Evolutionary conservation across 139 green algal species (phyloP).

Genomic region (Ostreobium quekettii): DNA sequence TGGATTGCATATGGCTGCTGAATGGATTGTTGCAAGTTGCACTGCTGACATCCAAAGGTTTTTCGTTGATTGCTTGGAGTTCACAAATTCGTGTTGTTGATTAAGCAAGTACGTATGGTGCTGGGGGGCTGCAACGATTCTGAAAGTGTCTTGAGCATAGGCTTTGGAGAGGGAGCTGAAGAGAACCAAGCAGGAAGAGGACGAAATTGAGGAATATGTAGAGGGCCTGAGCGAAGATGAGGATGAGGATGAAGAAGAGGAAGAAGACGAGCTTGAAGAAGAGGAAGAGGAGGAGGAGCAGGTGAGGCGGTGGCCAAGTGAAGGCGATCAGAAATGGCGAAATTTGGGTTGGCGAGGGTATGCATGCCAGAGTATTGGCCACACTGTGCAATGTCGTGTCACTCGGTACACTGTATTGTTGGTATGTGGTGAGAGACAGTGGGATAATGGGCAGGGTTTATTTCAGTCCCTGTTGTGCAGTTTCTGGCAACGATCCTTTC

Average conservation of each 20-base stretch:
- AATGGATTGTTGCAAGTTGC: background rate
- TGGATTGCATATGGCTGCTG: background rate
- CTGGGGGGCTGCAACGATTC: background rate
- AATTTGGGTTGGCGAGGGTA: background rate
- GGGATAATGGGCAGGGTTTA: background rate
- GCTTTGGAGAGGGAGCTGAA: conserved; percentile 10
- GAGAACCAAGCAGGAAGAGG: conserved; percentile 24
- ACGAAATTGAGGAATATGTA: conserved; percentile 24
- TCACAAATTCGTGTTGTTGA: background rate
- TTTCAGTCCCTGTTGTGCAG: background rate
- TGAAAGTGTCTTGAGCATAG: background rate
- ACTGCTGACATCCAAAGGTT: background rate
- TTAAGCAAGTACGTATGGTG: background rate
- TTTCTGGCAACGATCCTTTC: too few species aligned
- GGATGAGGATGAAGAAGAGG: conserved; percentile 43
- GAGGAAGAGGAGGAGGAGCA: conserved; percentile 42
- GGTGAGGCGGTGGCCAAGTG: background rate
- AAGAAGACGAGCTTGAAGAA: conserved; percentile 49
- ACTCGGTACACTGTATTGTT: background rate
- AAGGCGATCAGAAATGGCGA: background rate
- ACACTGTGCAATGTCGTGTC: background rate
- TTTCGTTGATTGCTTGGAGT: background rate
- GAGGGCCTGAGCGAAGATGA: background rate
- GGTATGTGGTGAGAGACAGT: background rate
- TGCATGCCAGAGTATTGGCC: background rate